Percentiles rank a stretch among this genome's conserved stretches.
phyloP scores from a whole-genome alignment of 352 stramenopile species.

The Discostella stelligera region DNA sequence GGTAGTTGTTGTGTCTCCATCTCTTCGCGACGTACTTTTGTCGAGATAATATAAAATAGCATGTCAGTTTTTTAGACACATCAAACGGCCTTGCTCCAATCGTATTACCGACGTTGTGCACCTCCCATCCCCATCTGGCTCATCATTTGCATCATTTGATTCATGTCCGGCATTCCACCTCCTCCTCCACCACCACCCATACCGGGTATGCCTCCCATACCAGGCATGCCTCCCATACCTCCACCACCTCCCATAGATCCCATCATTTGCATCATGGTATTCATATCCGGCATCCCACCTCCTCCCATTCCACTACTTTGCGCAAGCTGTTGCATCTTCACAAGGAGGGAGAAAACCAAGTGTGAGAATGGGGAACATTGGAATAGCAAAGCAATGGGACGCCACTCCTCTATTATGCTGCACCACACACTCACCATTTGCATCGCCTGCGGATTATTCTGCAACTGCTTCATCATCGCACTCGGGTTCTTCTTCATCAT shows the following conservation, averaged over 20 bases:
- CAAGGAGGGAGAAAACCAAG: background rate
- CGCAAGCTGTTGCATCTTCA: conserved; percentile 87
- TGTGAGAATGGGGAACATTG: conserved; percentile 59
- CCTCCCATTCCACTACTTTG: conserved; percentile 86
- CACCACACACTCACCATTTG: conserved; percentile 87
- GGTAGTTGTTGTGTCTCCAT: conserved; percentile 12
- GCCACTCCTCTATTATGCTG: background rate
- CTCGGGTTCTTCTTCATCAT: conserved; percentile 96
- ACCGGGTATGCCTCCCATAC: conserved; percentile 45
- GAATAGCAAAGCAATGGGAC: background rate
- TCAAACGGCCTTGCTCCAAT: conserved; percentile 46
- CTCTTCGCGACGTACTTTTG: background rate
- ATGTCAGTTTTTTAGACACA: background rate
- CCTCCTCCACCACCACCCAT: conserved; percentile 48
- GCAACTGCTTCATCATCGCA: conserved; percentile 94
- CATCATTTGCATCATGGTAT: conserved; percentile 45
- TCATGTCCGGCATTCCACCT: conserved; percentile 40
- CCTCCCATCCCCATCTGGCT: conserved; percentile 53
- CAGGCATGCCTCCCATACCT: conserved; percentile 45
- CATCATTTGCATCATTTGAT: conserved; percentile 63
- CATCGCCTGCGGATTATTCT: conserved; percentile 83
- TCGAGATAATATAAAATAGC: background rate
- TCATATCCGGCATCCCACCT: conserved; percentile 58
- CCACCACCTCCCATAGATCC: conserved; percentile 21
- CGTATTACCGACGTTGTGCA: conserved; percentile 42